Percentiles rank a stretch among this genome's conserved stretches.
phyloP scores from a whole-genome alignment of 2,329 filamentous ascomycete genomes.

The Cladophialophora carrionii region DNA sequence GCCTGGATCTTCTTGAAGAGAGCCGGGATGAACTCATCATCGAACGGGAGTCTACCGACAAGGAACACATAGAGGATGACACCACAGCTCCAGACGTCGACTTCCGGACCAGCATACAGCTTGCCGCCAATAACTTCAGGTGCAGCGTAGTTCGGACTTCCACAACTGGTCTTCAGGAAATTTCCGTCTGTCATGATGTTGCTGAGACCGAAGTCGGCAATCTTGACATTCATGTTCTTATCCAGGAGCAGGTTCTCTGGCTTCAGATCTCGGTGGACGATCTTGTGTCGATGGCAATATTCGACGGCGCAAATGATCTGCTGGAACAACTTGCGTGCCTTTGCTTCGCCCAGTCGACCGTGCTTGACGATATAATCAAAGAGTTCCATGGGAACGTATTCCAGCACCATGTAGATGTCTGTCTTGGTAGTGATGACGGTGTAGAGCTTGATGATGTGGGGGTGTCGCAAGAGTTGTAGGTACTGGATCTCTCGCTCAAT shows the following conservation, averaged over 20 bases:
- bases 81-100: conserved; percentile 80
- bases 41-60: conserved; percentile 79
- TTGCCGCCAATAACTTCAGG: conserved; percentile 98
- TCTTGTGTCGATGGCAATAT: conserved; percentile 98
- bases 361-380: conserved; percentile 98
- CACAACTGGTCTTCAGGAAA: conserved; percentile 97
- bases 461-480: conserved; percentile 89
- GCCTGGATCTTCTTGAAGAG: conserved; percentile 97
- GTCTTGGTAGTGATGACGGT: conserved; percentile 93
- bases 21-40: conserved; percentile 97
- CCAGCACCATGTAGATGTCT: conserved; percentile 99
- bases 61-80: conserved; percentile 68
- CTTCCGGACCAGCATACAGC: conserved; percentile 93
- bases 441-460: conserved; percentile 99
- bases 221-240: conserved; percentile 96
- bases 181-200: conserved; percentile 99
- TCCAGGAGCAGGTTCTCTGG: conserved; percentile 96
- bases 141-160: conserved; percentile 96
- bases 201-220: conserved; percentile 96
- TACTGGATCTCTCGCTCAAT: conserved; percentile 99
- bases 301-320: conserved; percentile 99
- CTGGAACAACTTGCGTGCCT: conserved; percentile 97
- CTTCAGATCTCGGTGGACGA: conserved; percentile 95
- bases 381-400: conserved; percentile 93
- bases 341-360: conserved; percentile 84